Evolutionary conservation across 2,329 filamentous ascomycete species (phyloP), one percentile per base, ranked within the genome.

Genomic region (Cyclaneusma minus): DNA sequence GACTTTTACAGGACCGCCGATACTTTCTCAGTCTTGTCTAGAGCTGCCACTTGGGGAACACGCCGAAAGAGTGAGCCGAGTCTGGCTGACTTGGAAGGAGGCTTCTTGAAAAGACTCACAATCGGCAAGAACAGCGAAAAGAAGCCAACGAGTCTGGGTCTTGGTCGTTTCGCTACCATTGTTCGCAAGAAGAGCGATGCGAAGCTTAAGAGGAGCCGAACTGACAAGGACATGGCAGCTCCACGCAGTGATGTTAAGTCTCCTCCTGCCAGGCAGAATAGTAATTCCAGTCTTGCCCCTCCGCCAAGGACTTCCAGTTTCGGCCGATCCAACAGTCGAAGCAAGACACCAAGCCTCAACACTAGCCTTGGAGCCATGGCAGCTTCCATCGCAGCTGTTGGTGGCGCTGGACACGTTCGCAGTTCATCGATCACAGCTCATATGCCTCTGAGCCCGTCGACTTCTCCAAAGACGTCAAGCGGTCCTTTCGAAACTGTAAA

Each of bases 21-120:
- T 29, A 53, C 58, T 15, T 48, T 62, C 15, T 75, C 70, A 0
- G 54, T 73, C 7, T 47, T 71, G 7, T 76, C 70, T 2, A 56
- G 66, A 34, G 63, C 70, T 9, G 75, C 75, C 11, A 82, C 76
- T 1, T 72, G 76, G 60, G 76, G 76, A 10, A 82, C 76, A 2
- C 62, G 68, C 5, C 64, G 73, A 21, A 64, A 66, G 30, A 76
- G 74, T 44, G 55, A 77, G 25, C 68, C 73, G 2, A 71, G 63
- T 37, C 62, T 29, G 35, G 56, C 14, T 4, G 72, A 79, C 30
- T 51, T 70, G 15, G 70, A 75, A 19, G 68, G 71, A 13, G 70
- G 62, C 31, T 59, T 80, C 20, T 48, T 78, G 21, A 79, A 75
- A 41, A 71, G 67, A 44, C 52, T 68, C 22, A 67, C 62, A 6